Evolutionary conservation across 176 grass and related monocot genomes (phyloP).

Genomic region (Avena eriantha): DNA sequence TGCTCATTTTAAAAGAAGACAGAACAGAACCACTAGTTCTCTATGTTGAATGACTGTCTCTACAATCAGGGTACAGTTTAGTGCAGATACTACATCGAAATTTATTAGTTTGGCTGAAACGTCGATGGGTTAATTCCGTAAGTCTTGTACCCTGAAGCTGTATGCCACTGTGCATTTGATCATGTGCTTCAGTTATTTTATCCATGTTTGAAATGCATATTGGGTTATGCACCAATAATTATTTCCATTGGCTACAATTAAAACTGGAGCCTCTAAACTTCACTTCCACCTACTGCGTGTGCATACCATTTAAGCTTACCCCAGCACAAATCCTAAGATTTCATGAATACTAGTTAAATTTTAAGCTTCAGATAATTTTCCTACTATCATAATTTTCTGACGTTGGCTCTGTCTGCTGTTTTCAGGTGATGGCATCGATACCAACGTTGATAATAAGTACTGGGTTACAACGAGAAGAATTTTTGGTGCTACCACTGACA

Average conservation of each 20-base stretch:
- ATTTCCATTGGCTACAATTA: background rate
- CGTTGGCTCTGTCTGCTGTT: background rate
- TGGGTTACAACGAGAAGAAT: background rate
- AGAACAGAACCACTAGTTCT: background rate
- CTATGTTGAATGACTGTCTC: background rate
- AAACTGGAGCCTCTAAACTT: background rate
- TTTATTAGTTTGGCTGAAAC: background rate
- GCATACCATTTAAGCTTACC: background rate
- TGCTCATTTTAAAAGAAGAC: background rate
- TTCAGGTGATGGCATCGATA: background rate
- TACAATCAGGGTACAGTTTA: background rate
- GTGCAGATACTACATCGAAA: background rate
- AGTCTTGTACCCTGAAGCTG: background rate
- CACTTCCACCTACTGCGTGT: background rate
- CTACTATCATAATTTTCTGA: background rate
- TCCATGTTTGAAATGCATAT: background rate
- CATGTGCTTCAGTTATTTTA: background rate
- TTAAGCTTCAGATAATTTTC: background rate
- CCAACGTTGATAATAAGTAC: background rate
- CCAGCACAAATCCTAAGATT: conserved; percentile 3
- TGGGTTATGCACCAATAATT: background rate
- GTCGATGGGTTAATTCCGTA: background rate
- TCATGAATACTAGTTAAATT: background rate
- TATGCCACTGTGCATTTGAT: background rate
- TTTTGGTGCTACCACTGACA: background rate